phyloP scores from a whole-genome alignment of 345 rosid species.

The Linum trigynum region DNA sequence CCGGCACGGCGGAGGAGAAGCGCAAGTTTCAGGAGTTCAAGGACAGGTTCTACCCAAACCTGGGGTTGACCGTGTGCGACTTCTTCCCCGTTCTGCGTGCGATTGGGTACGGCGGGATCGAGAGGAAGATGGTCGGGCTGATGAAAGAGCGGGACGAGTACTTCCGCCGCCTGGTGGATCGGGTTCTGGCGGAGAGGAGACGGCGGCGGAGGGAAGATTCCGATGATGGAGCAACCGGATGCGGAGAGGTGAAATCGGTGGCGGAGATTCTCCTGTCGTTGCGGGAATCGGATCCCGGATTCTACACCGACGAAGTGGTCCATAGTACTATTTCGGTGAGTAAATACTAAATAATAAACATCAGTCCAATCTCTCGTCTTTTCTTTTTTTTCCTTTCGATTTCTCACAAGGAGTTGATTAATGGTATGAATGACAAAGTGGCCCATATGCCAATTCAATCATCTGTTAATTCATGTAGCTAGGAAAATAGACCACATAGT shows the following conservation, averaged over 20 bases:
- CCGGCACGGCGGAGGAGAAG: constrained; percentile 16
- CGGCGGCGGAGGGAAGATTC: background rate
- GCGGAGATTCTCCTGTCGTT: constrained; percentile 31
- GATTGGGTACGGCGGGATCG: background rate
- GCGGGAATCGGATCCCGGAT: constrained; percentile 44
- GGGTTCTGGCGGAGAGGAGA: background rate
- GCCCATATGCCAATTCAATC: too few relatives aligned
- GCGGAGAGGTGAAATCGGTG: constrained; percentile 17
- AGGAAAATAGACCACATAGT: too few relatives aligned
- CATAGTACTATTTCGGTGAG: constrained; percentile 35
- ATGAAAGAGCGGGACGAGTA: background rate
- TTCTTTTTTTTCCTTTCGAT: too few relatives aligned
- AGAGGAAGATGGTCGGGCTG: background rate
- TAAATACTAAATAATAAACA: too few relatives aligned
- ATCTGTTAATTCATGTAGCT: too few relatives aligned
- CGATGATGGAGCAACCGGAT: constrained; percentile 7
- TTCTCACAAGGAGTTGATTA: too few relatives aligned
- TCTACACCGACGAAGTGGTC: constrained; percentile 34
- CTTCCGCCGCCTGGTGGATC: background rate
- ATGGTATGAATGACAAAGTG: too few relatives aligned
- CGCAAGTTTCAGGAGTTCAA: background rate
- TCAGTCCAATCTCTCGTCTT: too few relatives aligned
- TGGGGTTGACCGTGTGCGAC: background rate
- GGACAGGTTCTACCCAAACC: background rate
- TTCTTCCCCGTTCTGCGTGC: background rate